A percentile compares a stretch with the other conserved stretches of the same genome.
These are phyloP conservation scores for Sphaerostilbella broomeana DNA, from an alignment of 2,329 filamentous ascomycete species.

Conservation along the genomic window DNA sequence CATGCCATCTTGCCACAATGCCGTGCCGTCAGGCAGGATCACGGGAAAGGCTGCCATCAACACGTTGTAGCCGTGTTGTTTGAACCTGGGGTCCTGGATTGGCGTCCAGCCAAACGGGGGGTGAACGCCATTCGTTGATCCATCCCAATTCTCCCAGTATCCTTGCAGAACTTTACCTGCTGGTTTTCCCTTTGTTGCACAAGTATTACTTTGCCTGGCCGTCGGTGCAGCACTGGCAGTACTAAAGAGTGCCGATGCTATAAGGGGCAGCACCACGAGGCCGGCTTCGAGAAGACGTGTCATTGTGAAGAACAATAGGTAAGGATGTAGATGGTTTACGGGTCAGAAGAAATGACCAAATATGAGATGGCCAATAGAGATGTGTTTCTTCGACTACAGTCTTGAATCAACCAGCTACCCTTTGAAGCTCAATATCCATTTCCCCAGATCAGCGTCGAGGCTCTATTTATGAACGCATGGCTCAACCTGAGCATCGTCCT, in stretches of 20 bases:
- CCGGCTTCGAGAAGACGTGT: slow-evolving; percentile 15
- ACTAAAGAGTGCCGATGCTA: slow-evolving; percentile 13
- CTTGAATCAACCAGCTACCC: not conserved
- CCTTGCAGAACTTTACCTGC: slow-evolving; percentile 28
- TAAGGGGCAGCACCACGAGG: slow-evolving; percentile 14
- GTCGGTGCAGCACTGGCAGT: slow-evolving; percentile 10
- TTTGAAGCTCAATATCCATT: too few species aligned
- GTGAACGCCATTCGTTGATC: slow-evolving; percentile 27
- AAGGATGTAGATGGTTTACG: not conserved
- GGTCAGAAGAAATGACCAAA: not conserved
- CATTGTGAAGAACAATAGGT: slow-evolving; percentile 6
- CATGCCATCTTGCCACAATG: slow-evolving; percentile 28
- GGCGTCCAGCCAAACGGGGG: slow-evolving; percentile 29
- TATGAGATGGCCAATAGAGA: not conserved
- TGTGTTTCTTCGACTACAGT: not conserved
- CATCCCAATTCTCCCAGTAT: slow-evolving; percentile 34
- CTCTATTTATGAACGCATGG: not conserved
- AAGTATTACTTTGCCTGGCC: slow-evolving; percentile 19
- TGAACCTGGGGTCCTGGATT: slow-evolving; percentile 24
- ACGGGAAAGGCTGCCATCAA: slow-evolving; percentile 30
- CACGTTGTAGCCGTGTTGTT: slow-evolving; percentile 29
- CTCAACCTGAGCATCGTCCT: not conserved
- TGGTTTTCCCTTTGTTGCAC: slow-evolving; percentile 27
- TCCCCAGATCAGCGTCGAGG: not conserved
- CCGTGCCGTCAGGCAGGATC: slow-evolving; percentile 29